Conservation (phyloP, 768 basidiomycete genomes). For the Lenzites betulinus region DNA sequence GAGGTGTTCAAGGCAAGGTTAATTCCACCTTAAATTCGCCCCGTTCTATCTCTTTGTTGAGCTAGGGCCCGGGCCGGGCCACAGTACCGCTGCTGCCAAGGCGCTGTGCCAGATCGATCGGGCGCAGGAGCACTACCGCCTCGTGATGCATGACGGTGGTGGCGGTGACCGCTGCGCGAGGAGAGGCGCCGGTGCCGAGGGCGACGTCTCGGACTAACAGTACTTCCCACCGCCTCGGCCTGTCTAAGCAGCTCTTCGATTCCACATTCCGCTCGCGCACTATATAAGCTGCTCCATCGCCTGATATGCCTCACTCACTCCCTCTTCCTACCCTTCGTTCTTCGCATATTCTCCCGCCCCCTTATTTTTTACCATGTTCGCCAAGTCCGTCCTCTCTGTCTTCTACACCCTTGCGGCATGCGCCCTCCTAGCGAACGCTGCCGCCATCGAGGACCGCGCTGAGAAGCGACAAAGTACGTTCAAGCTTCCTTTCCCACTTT, state of each 20-base stretch:
- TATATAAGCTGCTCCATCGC: background rate
- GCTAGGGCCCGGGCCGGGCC: too few species aligned
- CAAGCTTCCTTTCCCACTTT: too few species aligned
- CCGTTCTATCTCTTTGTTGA: too few species aligned
- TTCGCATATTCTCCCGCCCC: background rate
- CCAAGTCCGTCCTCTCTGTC: conserved; percentile 34
- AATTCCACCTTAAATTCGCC: too few species aligned
- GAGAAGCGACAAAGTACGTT: conserved; percentile 34
- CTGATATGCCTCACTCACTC: background rate
- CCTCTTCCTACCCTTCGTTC: conserved; percentile 5
- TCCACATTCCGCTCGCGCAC: too few species aligned
- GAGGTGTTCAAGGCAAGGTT: too few species aligned
- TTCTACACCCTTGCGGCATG: conserved; percentile 22
- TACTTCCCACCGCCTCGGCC: too few species aligned
- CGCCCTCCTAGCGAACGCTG: conserved; percentile 33
- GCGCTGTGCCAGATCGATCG: conserved; percentile 5
- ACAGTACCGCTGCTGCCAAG: too few species aligned
- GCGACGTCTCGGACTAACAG: background rate
- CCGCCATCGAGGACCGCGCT: conserved; percentile 42
- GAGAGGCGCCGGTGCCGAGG: background rate
- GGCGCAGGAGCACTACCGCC: background rate
- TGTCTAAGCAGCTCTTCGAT: too few species aligned
- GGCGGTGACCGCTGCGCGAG: background rate
- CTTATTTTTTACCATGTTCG: conserved; percentile 36
- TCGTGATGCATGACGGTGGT: background rate